Evolutionary conservation across 345 rosid genomes (phyloP), one percentile per base, ranked within the genome.

Genomic region (Pistacia vera): DNA sequence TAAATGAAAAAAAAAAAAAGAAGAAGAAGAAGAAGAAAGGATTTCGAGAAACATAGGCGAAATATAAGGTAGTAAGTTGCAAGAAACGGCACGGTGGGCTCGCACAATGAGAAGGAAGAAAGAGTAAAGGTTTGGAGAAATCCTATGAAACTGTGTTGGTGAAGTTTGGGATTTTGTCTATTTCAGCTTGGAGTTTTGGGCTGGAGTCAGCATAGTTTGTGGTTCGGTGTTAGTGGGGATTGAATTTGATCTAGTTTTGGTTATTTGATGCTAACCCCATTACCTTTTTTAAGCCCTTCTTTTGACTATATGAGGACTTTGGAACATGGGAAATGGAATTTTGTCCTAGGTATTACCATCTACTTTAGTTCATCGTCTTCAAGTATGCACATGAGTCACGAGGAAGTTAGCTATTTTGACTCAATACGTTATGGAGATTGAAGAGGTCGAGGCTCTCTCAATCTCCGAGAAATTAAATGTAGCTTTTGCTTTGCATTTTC

Each of bases 131-230:
- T 20, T 10, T 25, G 68, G 63, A 11, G 69, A n/a, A 68, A 60
- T 51, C 71, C 66, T 68, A 18, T 5, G 51, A 67, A 73, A 33
- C 22, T 48, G 8, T 46, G 9, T 13, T 25, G 17, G 62, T 70
- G 70, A 58, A 68, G 68, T 2, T 33, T 25, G 52, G 58, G 28
- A 70, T 69, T 49, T 57, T 58, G 72, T 36, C 49, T 20, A 38
- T 59, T 38, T 66, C 46, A 51, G 68, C 25, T 49, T 17, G 70
- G 51, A 56, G 56, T 35, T 36, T 52, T 52, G 20, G 55, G 63
- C 52, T 41, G 18, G 70, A 63, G 75, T 73, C 81, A 78, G 73
- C 70, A 28, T 57, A 64, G 25, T 48, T 12, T 59, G 58, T 52
- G 77, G 62, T 44, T 73, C 36, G 63, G 62, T 63, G 70, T 33